Evolutionary conservation across 140 eudicot species (phyloP).

Genomic region (Senecio squalidus): DNA sequence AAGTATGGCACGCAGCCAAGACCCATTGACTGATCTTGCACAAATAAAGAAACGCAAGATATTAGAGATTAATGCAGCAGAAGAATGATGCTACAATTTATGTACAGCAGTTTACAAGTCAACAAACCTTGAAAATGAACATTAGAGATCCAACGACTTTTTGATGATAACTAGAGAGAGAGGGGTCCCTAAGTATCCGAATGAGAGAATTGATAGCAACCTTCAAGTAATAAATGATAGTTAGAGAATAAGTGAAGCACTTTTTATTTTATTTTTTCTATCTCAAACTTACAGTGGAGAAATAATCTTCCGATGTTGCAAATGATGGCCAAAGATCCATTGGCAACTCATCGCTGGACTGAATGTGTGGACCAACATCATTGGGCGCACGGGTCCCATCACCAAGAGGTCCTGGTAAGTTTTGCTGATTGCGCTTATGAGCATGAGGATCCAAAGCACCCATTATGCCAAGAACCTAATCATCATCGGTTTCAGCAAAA

Average conservation of each 20-base stretch:
- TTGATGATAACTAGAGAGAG: slow-evolving; percentile 92
- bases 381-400: slow-evolving; percentile 68
- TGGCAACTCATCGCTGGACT: slow-evolving; percentile 76
- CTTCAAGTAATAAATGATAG: slow-evolving; percentile 39
- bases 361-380: slow-evolving; percentile 84
- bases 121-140: slow-evolving; percentile 91
- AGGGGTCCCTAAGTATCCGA: slow-evolving; percentile 98
- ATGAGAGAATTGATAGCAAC: slow-evolving; percentile 91
- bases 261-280: slow-evolving; percentile 3
- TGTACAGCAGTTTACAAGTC: slow-evolving; percentile 9
- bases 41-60: slow-evolving; percentile 2
- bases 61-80: slow-evolving; percentile 14
- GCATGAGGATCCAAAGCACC: slow-evolving; percentile 98
- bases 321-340: slow-evolving; percentile 98
- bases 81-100: not conserved
- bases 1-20: slow-evolving; percentile 97
- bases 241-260: slow-evolving; percentile 11
- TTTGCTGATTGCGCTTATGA: slow-evolving; percentile 83
- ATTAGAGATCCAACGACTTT: slow-evolving; percentile 97
- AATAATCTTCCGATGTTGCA: slow-evolving; percentile 94
- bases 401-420: slow-evolving; percentile 81
- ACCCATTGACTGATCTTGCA: slow-evolving; percentile 87
- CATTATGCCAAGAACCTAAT: slow-evolving; percentile 97
- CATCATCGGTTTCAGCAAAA: slow-evolving; percentile 13
- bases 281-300: slow-evolving; percentile 66